Base-by-base conservation (phyloP, 1,284 basidiomycete genomes). In the Trichosporon faecale region DNA sequence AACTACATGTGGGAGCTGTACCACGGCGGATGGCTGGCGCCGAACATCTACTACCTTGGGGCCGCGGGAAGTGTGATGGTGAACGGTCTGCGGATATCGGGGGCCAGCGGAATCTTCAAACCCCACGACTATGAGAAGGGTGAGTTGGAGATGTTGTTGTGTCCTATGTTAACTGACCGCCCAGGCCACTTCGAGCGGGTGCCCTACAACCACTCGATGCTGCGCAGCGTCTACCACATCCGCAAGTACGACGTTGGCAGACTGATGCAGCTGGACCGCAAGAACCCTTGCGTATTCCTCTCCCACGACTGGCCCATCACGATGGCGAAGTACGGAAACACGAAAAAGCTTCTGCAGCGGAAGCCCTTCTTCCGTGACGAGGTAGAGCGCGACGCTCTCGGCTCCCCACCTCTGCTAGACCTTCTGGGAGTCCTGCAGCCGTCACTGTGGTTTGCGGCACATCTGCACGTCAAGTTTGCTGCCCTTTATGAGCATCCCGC, bases 1-100 rank as follows among this genome's bases (percentile, higher is more conserved):
- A 97, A 95, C 79, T 98, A 98, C 81, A 88, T 99, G 85, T 95
- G 93, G 91, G 97, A 99, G 81, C 85, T 98, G 91, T 96, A 94
- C 80, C 92, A 97, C 76, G 94, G 95, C 33, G 94, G 95, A 18
- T 97, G 94, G 96, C 84, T 98, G 16, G 97, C 97, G 0, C 93
- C 93, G 1, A 96, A 97, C 79, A 97, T 99, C 68, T 99, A 98
- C 85, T 99, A 93, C 80, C 88, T 99, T 5, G 97, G 97, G 0
- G 89, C 91, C 72, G 94, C 95, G 7, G 96, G 96, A 0, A 93
- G 92, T 68, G 88, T 99, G 0, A 88, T 91, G 66, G 90, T 98
- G 35, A 91, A 95, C 76, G 94, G 93, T 0, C 75, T 98, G 40
- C 87, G 91, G 12, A 93, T 99, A 44, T 90, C 91, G 11, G 96